phyloP scores from a whole-genome alignment of 257 asterid species.

The Ilex asprella region DNA sequence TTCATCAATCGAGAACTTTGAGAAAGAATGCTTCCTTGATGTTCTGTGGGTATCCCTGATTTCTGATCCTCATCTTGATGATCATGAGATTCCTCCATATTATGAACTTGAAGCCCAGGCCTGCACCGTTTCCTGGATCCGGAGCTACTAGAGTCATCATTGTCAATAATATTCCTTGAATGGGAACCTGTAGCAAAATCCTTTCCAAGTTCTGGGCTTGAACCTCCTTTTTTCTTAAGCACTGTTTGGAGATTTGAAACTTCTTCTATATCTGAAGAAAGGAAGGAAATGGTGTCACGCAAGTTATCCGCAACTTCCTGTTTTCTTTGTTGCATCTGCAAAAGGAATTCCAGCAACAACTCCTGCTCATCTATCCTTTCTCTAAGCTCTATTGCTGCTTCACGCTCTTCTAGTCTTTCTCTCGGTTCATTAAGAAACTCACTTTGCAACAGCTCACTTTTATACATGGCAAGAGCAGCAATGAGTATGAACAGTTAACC shows the following conservation, averaged over 20 bases:
- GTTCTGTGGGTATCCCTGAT: slow-evolving; percentile 28
- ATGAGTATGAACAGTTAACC: slow-evolving; percentile 12
- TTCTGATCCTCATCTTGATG: slow-evolving; percentile 27
- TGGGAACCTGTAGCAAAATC: slow-evolving; percentile 29
- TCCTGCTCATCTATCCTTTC: slow-evolving; percentile 89
- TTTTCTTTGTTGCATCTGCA: slow-evolving; percentile 65
- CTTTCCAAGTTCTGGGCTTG: slow-evolving; percentile 34
- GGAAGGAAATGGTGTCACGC: slow-evolving; percentile 51
- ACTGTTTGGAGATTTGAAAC: slow-evolving; percentile 52
- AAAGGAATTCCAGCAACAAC: slow-evolving; percentile 72
- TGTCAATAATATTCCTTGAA: slow-evolving; percentile 26
- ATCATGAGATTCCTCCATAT: slow-evolving; percentile 28
- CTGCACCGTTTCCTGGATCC: slow-evolving; percentile 70
- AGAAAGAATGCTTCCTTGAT: slow-evolving; percentile 40
- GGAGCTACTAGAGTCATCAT: slow-evolving; percentile 51
- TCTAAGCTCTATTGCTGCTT: slow-evolving; percentile 71
- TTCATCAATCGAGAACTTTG: slow-evolving; percentile 69
- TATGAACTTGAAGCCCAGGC: slow-evolving; percentile 30
- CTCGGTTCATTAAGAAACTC: slow-evolving; percentile 80
- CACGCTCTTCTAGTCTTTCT: slow-evolving; percentile 69
- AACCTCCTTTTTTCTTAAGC: slow-evolving; percentile 41
- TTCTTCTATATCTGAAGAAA: slow-evolving; percentile 79
- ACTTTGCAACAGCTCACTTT: slow-evolving; percentile 85
- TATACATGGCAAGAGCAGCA: slow-evolving; percentile 4
- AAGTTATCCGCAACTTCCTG: slow-evolving; percentile 61